These are phyloP conservation scores for Anacardium occidentale DNA, from an alignment of 345 rosid genomes.

Conservation along the genomic window DNA sequence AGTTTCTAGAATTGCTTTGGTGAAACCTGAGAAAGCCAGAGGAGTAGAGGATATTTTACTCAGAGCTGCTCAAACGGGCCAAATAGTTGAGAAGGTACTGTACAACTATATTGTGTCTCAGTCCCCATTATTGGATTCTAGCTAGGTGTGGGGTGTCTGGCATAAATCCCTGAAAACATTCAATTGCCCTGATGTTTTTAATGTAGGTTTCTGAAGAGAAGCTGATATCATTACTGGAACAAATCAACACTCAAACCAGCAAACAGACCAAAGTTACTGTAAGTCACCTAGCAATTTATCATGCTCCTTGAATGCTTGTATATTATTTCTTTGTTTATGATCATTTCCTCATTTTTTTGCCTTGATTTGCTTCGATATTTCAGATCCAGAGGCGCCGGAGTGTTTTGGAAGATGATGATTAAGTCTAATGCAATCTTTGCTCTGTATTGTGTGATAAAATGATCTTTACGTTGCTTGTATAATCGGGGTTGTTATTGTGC, in stretches of 20 bases:
- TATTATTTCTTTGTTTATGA: too few species aligned
- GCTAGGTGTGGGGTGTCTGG: neutral
- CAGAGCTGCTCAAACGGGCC: conserved; percentile 91
- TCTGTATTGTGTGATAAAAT: neutral
- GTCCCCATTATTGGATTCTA: neutral
- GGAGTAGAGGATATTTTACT: conserved; percentile 88
- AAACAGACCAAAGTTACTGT: conserved; percentile 96
- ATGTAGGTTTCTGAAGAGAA: conserved; percentile 84
- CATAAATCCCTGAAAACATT: neutral
- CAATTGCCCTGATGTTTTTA: neutral
- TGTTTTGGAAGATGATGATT: conserved; percentile 85
- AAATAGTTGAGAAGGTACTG: conserved; percentile 83
- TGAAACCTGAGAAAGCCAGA: conserved; percentile 97
- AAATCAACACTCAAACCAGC: conserved; percentile 83
- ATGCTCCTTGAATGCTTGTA: neutral
- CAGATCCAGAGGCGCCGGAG: conserved; percentile 96
- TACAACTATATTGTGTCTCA: conserved; percentile 3
- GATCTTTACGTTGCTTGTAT: conserved; percentile 12
- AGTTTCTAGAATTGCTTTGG: conserved; percentile 96
- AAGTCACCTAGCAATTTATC: conserved; percentile 19
- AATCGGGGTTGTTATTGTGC: neutral
- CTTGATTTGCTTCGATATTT: conserved; percentile 8
- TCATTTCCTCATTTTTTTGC: neutral
- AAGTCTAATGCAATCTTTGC: conserved; percentile 20
- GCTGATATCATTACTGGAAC: conserved; percentile 85